phyloP scores from a whole-genome alignment of 441 rosid genomes.

The Gossypium laxum region DNA sequence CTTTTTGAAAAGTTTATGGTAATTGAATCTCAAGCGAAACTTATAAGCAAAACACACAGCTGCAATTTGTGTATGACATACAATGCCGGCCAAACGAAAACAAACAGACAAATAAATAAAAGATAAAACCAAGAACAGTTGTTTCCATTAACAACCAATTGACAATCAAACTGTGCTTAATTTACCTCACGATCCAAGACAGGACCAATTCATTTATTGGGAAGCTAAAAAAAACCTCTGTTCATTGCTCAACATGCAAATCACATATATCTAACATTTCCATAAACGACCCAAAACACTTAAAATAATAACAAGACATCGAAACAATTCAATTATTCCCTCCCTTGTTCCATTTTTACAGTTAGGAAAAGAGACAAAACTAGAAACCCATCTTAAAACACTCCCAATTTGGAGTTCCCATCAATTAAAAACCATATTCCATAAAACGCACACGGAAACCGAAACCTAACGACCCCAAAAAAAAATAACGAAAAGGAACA shows the following conservation, averaged over 20 bases:
- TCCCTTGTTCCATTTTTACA: neutral
- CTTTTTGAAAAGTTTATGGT: neutral
- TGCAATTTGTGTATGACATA: neutral
- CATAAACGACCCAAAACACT: neutral
- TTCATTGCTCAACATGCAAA: neutral
- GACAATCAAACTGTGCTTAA: neutral
- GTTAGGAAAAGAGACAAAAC: neutral
- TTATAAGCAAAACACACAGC: neutral
- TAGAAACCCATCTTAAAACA: neutral
- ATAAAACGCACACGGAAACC: neutral
- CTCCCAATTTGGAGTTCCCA: neutral
- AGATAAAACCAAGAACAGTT: neutral
- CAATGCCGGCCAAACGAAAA: neutral
- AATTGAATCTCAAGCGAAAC: neutral
- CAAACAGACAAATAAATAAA: neutral
- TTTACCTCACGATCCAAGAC: conserved; percentile 3
- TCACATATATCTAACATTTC: neutral
- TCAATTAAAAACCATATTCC: neutral
- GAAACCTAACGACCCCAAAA: neutral
- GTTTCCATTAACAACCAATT: neutral
- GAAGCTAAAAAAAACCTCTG: neutral
- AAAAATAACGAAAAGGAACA: neutral
- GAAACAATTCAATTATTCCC: neutral
- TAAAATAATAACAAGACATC: neutral
- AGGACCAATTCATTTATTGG: neutral